Evolutionary conservation across 1,139 yeast genomes (phyloP), one percentile per base, ranked within the genome.

Genomic region (Kluyveromyces sp.): DNA sequence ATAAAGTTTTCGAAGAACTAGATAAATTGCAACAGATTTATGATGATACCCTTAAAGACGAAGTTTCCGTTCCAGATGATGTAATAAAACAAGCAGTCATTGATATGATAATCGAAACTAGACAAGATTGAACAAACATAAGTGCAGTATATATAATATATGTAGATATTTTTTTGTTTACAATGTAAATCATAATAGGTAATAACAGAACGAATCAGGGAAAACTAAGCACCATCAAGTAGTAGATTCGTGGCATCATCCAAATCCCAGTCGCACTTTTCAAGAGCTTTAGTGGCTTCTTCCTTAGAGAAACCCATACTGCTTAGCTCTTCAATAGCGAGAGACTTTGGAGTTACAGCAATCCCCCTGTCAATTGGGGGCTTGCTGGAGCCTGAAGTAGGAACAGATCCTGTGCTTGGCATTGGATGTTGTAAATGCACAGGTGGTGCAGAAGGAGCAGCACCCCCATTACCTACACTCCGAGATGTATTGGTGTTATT

Each of bases 221-320:
- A 39, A 7, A 40, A 21, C 21, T 46, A 62, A 32, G 84, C 84
- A 53, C 78, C 74, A 60, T 89, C 97, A 57, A 89, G 72, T 55
- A 90, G 70, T 59, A 74, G 81, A 63, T 90, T 89, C 7, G 96
- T 85, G 27, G 97, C 96, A 46, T 83, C 83, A 53, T 83, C 90
- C 45, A 89, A 68, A 58, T 85, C 78, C 83, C 92, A 86, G 51
- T 79, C 72, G 58, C 81, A 80, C 60, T 71, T 75, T 54, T 78
- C 72, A 51, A 90, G 72, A 2, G 97, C 97, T 7, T 72, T 74
- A 7, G 73, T 58, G 1, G 92, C 88, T 48, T 81, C 81, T 1
- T 71, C 69, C 50, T 75, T 74, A 34, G 79, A 77, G 63, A 90
- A 90, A 2, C 97, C 97, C 97, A 90, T 90, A 35, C 92, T 90